Conservation (phyloP, 306 rosid species). For the Vigna mungo region DNA sequence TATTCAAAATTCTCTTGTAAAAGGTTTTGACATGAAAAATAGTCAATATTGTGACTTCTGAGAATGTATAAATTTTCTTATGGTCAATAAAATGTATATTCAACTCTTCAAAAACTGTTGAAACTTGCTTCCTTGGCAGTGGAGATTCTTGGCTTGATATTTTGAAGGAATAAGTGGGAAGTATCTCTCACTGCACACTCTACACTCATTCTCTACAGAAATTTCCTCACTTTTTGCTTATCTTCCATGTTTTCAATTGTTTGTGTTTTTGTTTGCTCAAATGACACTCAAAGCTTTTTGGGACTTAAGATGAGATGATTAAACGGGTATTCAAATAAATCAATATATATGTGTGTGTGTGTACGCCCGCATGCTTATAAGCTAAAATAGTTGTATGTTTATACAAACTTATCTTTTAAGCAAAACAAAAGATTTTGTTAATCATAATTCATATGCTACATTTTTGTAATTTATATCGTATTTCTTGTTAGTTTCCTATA, state of each 20-base stretch:
- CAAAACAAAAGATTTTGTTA: background rate
- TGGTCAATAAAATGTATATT: background rate
- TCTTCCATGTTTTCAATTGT: background rate
- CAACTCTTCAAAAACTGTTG: conserved; percentile 9
- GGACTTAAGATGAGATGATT: background rate
- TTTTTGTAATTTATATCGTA: background rate
- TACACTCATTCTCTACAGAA: background rate
- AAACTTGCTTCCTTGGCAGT: conserved; percentile 18
- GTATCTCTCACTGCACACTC: conserved; percentile 12
- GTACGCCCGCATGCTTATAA: no score
- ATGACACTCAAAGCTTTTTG: background rate
- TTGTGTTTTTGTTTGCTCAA: background rate
- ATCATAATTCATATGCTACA: conserved; percentile 20
- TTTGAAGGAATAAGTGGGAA: conserved; percentile 1
- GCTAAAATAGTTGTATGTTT: no score
- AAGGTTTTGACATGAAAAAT: background rate
- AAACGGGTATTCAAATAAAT: background rate
- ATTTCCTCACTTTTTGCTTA: background rate
- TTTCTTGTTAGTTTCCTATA: conserved; percentile 21
- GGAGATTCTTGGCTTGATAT: conserved; percentile 16
- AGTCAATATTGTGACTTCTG: conserved; percentile 3
- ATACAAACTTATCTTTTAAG: conserved; percentile 17
- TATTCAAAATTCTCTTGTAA: background rate
- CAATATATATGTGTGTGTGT: no score
- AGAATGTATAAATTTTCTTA: conserved; percentile 8